phyloP scores from a whole-genome alignment of 495 filamentous ascomycete species.

The Aspergillus avenaceus region DNA sequence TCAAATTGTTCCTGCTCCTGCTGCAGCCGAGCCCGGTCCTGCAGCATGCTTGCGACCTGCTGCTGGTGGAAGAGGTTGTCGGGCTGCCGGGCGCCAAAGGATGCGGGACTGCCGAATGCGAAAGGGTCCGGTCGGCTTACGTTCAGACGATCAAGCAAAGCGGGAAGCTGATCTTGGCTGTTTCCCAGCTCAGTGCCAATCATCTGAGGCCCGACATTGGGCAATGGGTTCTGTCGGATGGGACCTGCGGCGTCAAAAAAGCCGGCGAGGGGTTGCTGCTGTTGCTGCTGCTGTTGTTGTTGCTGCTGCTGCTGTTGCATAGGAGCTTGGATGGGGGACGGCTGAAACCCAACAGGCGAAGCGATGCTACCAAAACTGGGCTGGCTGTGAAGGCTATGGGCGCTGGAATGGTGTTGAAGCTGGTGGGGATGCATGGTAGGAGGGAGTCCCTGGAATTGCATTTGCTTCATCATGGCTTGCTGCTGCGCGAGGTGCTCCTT shows the following conservation, averaged over 20 bases:
- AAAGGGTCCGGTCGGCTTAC: slow-evolving; percentile 49
- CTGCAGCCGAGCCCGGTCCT: slow-evolving; percentile 57
- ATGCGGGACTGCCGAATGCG: slow-evolving; percentile 44
- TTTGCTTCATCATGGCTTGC: slow-evolving; percentile 72
- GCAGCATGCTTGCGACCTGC: slow-evolving; percentile 55
- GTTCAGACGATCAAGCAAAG: slow-evolving; percentile 57
- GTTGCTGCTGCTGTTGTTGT: slow-evolving; percentile 27
- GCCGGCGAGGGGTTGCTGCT: slow-evolving; percentile 48
- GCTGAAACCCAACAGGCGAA: slow-evolving; percentile 72
- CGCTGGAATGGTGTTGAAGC: slow-evolving; percentile 89
- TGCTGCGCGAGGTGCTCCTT: slow-evolving; percentile 89
- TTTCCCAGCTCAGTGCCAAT: slow-evolving; percentile 44
- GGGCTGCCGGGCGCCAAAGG: slow-evolving; percentile 52
- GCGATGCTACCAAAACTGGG: slow-evolving; percentile 90
- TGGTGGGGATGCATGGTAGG: slow-evolving; percentile 47
- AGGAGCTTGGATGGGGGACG: slow-evolving; percentile 69
- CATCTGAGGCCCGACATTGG: slow-evolving; percentile 47
- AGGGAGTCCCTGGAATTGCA: slow-evolving; percentile 57
- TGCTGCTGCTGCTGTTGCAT: slow-evolving; percentile 51
- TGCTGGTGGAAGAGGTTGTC: slow-evolving; percentile 51
- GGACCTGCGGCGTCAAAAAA: slow-evolving; percentile 67
- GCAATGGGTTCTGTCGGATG: slow-evolving; percentile 33
- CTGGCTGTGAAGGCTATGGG: slow-evolving; percentile 92
- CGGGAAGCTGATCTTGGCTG: slow-evolving; percentile 58
- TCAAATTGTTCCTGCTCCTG: slow-evolving; percentile 63